A percentile compares a stretch with the other conserved stretches of the same genome.
phyloP scores from a whole-genome alignment of 2,329 filamentous ascomycete species.

The Geosmithia putterillii region DNA sequence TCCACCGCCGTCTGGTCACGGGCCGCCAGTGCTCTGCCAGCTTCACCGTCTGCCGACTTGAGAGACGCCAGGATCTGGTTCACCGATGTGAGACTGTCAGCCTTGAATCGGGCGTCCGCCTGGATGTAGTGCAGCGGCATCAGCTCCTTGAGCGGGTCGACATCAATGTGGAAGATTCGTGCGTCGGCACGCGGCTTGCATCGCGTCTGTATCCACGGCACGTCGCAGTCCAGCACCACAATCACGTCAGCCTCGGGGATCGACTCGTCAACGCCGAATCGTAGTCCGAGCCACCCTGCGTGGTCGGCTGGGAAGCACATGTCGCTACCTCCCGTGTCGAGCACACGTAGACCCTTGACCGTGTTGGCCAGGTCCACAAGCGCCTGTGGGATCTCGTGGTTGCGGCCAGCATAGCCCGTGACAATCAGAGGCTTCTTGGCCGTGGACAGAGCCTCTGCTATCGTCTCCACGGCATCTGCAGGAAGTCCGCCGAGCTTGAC shows the following conservation, averaged over 20 bases:
- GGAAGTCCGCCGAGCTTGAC: conserved; percentile 53
- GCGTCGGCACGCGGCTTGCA: conserved; percentile 42
- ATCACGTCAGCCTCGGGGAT: conserved; percentile 75
- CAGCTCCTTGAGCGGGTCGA: conserved; percentile 55
- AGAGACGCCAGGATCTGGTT: conserved; percentile 58
- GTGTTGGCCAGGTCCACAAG: conserved; percentile 56
- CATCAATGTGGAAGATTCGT: conserved; percentile 50
- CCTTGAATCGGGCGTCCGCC: conserved; percentile 52
- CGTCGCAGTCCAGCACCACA: conserved; percentile 76
- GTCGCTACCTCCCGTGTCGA: conserved; percentile 68
- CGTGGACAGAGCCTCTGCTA: conserved; percentile 49
- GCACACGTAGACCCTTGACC: conserved; percentile 55
- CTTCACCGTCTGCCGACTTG: not conserved
- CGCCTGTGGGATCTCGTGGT: conserved; percentile 47
- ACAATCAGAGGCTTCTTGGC: conserved; percentile 58
- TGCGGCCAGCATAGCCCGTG: conserved; percentile 59
- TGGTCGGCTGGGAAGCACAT: conserved; percentile 72
- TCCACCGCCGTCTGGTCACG: conserved; percentile 11
- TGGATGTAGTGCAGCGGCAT: conserved; percentile 67
- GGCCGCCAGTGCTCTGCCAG: conserved; percentile 10
- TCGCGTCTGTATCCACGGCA: conserved; percentile 83
- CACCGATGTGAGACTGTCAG: conserved; percentile 52
- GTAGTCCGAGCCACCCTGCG: conserved; percentile 54
- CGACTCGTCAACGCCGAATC: conserved; percentile 60
- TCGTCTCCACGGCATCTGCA: conserved; percentile 34